Evolutionary conservation across 257 asterid species (phyloP).

Genomic region (Capsicum baccatum): DNA sequence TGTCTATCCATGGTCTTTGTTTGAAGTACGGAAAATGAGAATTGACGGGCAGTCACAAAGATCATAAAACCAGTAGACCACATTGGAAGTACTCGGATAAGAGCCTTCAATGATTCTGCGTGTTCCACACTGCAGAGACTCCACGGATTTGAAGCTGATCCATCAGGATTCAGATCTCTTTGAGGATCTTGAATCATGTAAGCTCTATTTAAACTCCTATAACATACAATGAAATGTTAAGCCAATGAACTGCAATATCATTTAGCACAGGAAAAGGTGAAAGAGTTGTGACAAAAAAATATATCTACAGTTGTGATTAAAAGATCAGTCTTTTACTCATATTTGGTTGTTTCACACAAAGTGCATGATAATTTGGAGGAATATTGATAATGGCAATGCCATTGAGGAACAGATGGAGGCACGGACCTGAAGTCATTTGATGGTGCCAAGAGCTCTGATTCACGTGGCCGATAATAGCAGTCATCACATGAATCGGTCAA

Average conservation of each 20-base stretch:
- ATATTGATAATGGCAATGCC: not conserved
- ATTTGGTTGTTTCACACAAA: not conserved
- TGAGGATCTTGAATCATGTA: constrained; percentile 33
- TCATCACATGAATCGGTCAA: not conserved
- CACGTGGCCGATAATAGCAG: constrained; percentile 13
- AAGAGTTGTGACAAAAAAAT: not conserved
- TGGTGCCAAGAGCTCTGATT: not conserved
- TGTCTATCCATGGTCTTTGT: constrained; percentile 33
- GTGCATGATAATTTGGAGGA: not conserved
- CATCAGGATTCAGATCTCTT: constrained; percentile 31
- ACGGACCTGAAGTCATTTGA: constrained; percentile 30
- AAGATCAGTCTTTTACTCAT: not conserved
- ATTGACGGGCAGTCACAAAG: not conserved
- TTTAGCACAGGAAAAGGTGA: not conserved
- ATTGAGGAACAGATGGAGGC: not conserved
- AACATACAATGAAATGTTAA: not conserved
- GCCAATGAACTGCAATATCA: not conserved
- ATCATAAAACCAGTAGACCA: constrained; percentile 32
- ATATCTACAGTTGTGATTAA: not conserved
- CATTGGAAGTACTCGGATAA: constrained; percentile 29
- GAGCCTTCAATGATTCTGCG: constrained; percentile 34
- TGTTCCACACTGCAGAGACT: constrained; percentile 34
- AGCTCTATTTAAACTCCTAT: constrained; percentile 33
- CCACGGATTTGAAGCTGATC: constrained; percentile 32
- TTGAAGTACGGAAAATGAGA: constrained; percentile 19